A percentile compares a stretch with the other conserved stretches of the same genome.
phyloP scores from a whole-genome alignment of 495 filamentous ascomycete species.

The Penicillium subrubescens region DNA sequence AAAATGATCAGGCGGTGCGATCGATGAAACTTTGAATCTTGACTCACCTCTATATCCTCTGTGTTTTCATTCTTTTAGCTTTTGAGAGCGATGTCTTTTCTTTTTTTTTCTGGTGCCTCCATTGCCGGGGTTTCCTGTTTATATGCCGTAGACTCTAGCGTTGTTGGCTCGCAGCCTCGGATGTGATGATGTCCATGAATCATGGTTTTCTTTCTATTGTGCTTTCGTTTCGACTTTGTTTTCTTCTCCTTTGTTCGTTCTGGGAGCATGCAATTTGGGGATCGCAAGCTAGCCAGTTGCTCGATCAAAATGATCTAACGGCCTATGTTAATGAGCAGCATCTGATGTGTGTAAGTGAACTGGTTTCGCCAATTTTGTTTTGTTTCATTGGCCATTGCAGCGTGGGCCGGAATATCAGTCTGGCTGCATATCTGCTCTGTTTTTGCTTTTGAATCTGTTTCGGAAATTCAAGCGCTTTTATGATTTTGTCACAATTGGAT shows the following conservation, averaged over 20 bases:
- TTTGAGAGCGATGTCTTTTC: constrained; percentile 4
- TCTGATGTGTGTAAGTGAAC: constrained; percentile 1
- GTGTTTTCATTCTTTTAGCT: not conserved
- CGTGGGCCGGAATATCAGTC: not conserved
- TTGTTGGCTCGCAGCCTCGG: constrained; percentile 26
- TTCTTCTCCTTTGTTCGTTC: not conserved
- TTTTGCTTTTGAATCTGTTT: not conserved
- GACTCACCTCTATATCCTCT: not conserved
- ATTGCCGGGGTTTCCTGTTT: constrained; percentile 2
- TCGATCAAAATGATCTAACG: constrained; percentile 10
- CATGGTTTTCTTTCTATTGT: constrained; percentile 7
- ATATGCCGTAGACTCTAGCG: constrained; percentile 26
- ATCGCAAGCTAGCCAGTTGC: constrained; percentile 7
- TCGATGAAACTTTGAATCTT: not conserved
- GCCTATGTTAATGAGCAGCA: constrained; percentile 7
- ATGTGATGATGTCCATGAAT: constrained; percentile 28
- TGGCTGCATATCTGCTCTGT: not conserved
- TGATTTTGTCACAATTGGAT: not conserved
- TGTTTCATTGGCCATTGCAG: not conserved
- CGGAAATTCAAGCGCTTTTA: not conserved
- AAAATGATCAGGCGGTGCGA: not conserved
- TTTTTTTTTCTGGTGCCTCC: constrained; percentile 6
- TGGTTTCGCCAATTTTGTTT: not conserved
- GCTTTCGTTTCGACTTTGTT: not conserved
- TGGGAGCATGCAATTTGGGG: constrained; percentile 18